Evolutionary conservation across 2,329 filamentous ascomycete genomes (phyloP), one percentile per base, ranked within the genome.

Genomic region (Microthyrium microscopicum): DNA sequence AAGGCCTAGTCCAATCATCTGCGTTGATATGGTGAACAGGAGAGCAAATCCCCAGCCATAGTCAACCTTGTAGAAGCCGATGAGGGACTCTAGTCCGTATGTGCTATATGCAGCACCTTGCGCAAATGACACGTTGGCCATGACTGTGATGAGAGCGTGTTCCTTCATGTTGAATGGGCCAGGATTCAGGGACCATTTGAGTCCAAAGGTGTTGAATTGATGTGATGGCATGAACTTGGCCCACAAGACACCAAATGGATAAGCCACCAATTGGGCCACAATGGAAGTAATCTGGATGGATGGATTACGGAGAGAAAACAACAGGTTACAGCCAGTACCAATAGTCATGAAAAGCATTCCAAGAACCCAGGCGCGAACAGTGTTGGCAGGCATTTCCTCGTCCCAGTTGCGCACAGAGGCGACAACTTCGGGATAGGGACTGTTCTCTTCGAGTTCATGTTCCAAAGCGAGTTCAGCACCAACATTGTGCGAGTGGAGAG

Each of bases 131-230:
- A 79, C 73, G 46, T 77, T 71, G 12, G 78, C 75, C 62, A 62
- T 65, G 34, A 63, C 51, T 11, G 57, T 56, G 5, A 79, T 76
- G 39, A 79, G 66, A 26, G 70, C 56, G 47, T 78, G 74, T 46
- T 79, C 74, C 50, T 79, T 79, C 48, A 75, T 62, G 45, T 76
- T 79, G 53, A 79, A 79, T 1, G 73, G 73, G 0, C 72, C 72
- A 0, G 73, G 71, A 36, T 77, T 78, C n/a, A 77, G 52, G 16
- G 60, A 62, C 62, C 66, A 73, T 15, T 45, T 54, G 5, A 61
- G 36, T 6, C 72, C 71, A 40, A 73, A 65, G 1, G 62, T 64
- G 15, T 45, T 58, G 35, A 71, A 62, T 22, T 58, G 53, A 38
- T 50, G 57, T 11, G 51, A 49, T 1, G 72, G 70, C 49, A 74